phyloP scores from a whole-genome alignment of 305 asterid species.

The Fraxinus sp. region DNA sequence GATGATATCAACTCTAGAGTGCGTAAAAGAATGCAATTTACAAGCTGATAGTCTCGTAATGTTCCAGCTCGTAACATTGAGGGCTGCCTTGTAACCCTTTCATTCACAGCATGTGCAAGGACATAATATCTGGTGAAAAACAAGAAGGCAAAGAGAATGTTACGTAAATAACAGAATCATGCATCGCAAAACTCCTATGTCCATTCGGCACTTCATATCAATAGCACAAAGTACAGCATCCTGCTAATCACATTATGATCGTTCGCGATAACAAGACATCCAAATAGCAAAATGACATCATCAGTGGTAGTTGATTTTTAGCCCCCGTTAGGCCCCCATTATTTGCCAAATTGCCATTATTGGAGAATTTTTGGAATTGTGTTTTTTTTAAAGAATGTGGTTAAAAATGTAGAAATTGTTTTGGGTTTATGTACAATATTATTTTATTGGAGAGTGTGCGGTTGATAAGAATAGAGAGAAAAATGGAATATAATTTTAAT shows the following conservation, averaged over 20 bases:
- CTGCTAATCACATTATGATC: not conserved
- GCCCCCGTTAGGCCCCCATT: not conserved
- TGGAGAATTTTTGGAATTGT: not conserved
- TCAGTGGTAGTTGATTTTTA: not conserved
- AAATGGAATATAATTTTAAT: not conserved
- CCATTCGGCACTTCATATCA: slow-evolving; percentile 15
- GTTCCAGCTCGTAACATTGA: slow-evolving; percentile 95
- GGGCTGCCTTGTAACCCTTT: slow-evolving; percentile 91
- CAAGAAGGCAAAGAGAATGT: slow-evolving; percentile 5
- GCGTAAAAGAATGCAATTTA: slow-evolving; percentile 42
- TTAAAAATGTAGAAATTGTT: not conserved
- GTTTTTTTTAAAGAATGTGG: not conserved
- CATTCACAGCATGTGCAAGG: slow-evolving; percentile 99
- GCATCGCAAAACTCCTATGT: slow-evolving; percentile 10
- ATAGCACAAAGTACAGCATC: slow-evolving; percentile 10
- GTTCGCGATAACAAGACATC: not conserved
- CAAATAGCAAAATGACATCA: slow-evolving; percentile 13
- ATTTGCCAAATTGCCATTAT: not conserved
- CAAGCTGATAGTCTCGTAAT: slow-evolving; percentile 96
- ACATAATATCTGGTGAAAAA: slow-evolving; percentile 68
- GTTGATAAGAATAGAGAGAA: not conserved
- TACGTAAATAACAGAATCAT: slow-evolving; percentile 13
- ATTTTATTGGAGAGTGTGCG: not conserved
- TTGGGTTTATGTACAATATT: not conserved
- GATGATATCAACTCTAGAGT: slow-evolving; percentile 12